A percentile compares a stretch with the other conserved stretches of the same genome.
Conservation (phyloP, 176 grass and related monocot species). For the Rhynchospora breviuscula region DNA sequence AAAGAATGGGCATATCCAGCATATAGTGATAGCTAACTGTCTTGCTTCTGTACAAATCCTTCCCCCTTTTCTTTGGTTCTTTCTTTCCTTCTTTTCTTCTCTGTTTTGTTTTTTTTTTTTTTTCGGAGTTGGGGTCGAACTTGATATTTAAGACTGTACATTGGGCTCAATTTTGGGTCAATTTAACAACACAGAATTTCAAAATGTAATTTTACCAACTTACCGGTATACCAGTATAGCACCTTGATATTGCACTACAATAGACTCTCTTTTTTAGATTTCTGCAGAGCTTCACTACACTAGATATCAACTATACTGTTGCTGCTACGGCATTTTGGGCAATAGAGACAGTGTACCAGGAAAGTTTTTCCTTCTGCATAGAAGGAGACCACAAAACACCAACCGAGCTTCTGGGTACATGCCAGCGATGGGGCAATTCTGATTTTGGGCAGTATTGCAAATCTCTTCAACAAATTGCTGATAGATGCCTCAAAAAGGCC, state of each 20-base stretch:
- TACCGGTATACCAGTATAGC: not conserved
- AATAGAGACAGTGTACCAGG: constrained; percentile 88
- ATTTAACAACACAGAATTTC: not conserved
- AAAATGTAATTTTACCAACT: not conserved
- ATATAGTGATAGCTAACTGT: not conserved
- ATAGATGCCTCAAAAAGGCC: constrained; percentile 50
- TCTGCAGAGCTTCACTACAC: constrained; percentile 47
- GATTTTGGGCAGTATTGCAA: constrained; percentile 68
- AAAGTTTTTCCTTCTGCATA: constrained; percentile 75
- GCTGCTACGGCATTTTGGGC: constrained; percentile 65
- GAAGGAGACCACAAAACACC: constrained; percentile 51
- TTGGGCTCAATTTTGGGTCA: not conserved
- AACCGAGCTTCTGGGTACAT: constrained; percentile 54
- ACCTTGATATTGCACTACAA: constrained; percentile 2
- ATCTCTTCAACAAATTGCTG: constrained; percentile 57
- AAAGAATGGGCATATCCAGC: not conserved
- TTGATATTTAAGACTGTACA: too few species aligned
- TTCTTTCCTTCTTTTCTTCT: not conserved
- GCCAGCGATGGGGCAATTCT: constrained; percentile 68
- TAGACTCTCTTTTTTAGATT: constrained; percentile 35
- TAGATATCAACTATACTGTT: constrained; percentile 53
- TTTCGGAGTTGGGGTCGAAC: not conserved
- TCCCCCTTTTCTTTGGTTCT: not conserved
- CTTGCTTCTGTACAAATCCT: not conserved
- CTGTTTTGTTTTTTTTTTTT: not conserved